Percentiles rank a stretch among this genome's conserved stretches.
These are phyloP conservation scores for Grammothele lineata DNA, from an alignment of 768 basidiomycete genomes.

Conservation along the genomic window DNA sequence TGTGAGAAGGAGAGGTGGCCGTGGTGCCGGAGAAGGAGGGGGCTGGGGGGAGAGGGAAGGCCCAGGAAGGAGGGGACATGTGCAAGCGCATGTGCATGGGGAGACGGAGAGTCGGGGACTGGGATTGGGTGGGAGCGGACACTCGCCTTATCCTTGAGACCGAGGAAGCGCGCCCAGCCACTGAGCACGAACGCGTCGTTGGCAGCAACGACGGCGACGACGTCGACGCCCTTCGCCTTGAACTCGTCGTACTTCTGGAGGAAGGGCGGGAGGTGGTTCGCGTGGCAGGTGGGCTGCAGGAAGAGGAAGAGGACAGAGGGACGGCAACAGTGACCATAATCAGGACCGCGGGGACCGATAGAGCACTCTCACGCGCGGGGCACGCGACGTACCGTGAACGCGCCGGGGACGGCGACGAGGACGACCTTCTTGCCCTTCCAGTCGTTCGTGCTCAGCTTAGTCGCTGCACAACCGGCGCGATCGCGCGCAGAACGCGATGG, in stretches of 20 bases:
- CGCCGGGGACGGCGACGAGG: conserved; percentile 73
- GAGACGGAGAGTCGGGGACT: too few species aligned
- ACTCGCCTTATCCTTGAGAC: conserved; percentile 58
- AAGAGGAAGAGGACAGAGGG: too few species aligned
- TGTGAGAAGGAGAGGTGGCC: background rate
- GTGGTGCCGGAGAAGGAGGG: background rate
- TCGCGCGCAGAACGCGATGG: too few species aligned
- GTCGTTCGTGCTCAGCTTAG: conserved; percentile 48
- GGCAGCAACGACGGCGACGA: conserved; percentile 68
- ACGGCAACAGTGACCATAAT: background rate
- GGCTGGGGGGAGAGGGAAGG: too few species aligned
- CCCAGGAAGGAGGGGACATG: background rate
- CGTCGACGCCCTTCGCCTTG: conserved; percentile 70
- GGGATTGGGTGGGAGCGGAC: too few species aligned
- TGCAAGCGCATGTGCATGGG: too few species aligned
- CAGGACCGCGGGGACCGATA: too few species aligned
- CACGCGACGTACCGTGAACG: conserved; percentile 59
- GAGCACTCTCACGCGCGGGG: background rate
- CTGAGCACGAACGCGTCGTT: conserved; percentile 80
- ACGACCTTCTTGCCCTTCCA: conserved; percentile 86
- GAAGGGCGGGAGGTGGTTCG: conserved; percentile 49
- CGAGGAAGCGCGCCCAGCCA: conserved; percentile 28
- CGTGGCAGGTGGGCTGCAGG: conserved; percentile 34
- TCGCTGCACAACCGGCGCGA: conserved; percentile 34
- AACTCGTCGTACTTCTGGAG: conserved; percentile 63